Evolutionary conservation across 805 yeast species (phyloP), one percentile per base, ranked within the genome.

Genomic region (Myxozyma sirexii): DNA sequence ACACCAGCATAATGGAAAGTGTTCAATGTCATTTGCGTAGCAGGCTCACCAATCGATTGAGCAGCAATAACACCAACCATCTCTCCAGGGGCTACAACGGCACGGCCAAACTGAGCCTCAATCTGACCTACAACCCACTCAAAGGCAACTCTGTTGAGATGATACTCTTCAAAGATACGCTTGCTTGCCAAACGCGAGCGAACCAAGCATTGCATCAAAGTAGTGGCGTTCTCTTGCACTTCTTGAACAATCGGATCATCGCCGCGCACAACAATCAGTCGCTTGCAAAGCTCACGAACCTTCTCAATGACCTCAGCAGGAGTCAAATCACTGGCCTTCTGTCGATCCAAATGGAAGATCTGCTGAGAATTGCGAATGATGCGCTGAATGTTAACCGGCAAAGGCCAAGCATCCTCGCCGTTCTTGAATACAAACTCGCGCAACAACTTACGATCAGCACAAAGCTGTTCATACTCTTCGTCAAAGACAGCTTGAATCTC

Each of bases 1-100:
- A 91, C 97, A 86, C 97, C 97, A 17, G 97, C 97, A 80, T 90
- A 91, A 80, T 91, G 97, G 92, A 91, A 92, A 68, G 97, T 92
- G 72, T 92, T 92, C 76, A 92, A 82, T 1, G 97, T 92, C 97
- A 92, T 92, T 76, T 92, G 97, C 33, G 97, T 92, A 42, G 97
- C 97, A 53, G 97, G 97, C 74, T 92, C 97, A 79, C 97, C 97
- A 77, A 92, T 92, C 38, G 97, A 90, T 79, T 92, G 97, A 1
- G 97, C 97, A 54, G 97, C 97, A 71, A 92, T 83, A 54, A 92
- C 96, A 80, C 97, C 97, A 59, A 92, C 97, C 97, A 92, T 92
- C 74, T 92, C 97, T 81, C 97, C 97, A 3, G 98, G 97, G 64
- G 92, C 93, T 46, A 91, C 97, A 73, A 89, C 80, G 7, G 97